These are phyloP conservation scores for Hericium erinaceus DNA, from an alignment of 768 basidiomycete species.

Conservation along the genomic window DNA sequence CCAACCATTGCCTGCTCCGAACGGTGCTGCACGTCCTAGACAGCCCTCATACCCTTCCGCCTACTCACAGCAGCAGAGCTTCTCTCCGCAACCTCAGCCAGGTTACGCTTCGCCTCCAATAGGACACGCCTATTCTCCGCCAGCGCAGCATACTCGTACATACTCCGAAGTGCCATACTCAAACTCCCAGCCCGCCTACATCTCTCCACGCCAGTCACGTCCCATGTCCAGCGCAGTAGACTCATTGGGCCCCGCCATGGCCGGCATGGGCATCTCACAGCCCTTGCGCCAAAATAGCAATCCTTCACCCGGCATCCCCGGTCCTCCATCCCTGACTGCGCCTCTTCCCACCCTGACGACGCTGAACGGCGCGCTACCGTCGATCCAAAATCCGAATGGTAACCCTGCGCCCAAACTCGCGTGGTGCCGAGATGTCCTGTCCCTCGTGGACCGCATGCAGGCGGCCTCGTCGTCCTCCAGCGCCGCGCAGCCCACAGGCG, in stretches of 20 bases:
- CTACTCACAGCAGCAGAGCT: background rate
- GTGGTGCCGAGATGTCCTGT: conserved; percentile 80
- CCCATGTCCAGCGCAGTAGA: background rate
- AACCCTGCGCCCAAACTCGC: conserved; percentile 55
- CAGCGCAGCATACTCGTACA: background rate
- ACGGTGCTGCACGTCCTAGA: conserved; percentile 12
- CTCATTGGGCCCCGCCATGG: conserved; percentile 7
- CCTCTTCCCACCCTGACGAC: conserved; percentile 58
- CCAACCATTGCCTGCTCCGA: conserved; percentile 17
- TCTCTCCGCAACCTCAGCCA: background rate
- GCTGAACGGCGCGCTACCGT: conserved; percentile 40
- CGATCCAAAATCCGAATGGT: conserved; percentile 44
- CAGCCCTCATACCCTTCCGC: background rate
- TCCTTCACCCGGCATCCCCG: conserved; percentile 12
- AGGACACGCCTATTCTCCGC: background rate
- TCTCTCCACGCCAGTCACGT: background rate
- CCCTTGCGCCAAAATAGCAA: conserved; percentile 15
- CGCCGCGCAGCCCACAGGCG: background rate
- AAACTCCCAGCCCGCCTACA: background rate
- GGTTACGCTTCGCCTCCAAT: background rate
- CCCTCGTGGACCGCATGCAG: conserved; percentile 54
- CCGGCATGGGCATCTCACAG: conserved; percentile 13
- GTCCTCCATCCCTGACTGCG: conserved; percentile 48
- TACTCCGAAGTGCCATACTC: background rate
- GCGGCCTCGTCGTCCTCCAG: background rate